Percentiles rank a stretch among this genome's conserved stretches.
These are phyloP conservation scores for Trichoderma sp. DNA, from an alignment of 2,329 filamentous ascomycete genomes.

Conservation along the genomic window DNA sequence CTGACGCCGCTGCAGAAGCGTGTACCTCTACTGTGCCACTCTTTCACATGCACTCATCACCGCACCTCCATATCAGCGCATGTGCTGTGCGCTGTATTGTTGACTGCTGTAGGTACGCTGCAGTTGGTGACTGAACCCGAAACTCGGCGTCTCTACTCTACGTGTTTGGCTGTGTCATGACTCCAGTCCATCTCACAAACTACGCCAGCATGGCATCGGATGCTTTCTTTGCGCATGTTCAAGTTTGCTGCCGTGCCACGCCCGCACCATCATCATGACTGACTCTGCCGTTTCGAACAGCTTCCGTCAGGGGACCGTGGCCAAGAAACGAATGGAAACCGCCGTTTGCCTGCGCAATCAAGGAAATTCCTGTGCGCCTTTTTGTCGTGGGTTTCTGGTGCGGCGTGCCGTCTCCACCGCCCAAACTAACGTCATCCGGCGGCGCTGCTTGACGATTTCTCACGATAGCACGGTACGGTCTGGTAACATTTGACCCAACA, in stretches of 20 bases:
- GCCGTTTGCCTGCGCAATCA: neutral
- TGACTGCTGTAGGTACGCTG: neutral
- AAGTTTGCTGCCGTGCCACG: neutral
- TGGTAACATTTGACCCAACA: no score
- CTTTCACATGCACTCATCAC: neutral
- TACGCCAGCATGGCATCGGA: neutral
- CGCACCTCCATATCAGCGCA: neutral
- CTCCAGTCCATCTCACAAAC: neutral
- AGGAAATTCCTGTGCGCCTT: conserved; percentile 25
- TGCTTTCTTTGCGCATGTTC: neutral
- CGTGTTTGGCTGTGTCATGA: neutral
- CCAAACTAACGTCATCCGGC: conserved; percentile 24
- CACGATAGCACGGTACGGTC: neutral
- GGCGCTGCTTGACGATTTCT: neutral
- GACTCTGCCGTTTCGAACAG: neutral
- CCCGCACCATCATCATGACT: neutral
- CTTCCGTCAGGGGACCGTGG: neutral
- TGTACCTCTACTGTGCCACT: neutral
- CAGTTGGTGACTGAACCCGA: neutral
- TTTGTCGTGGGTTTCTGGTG: conserved; percentile 1
- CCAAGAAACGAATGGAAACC: neutral
- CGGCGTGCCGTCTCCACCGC: neutral
- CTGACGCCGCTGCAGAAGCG: neutral
- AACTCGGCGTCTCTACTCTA: neutral
- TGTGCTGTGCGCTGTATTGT: neutral